Evolutionary conservation across 352 stramenopile species (phyloP).

Genomic region (Phytophthora boehmeriae): DNA sequence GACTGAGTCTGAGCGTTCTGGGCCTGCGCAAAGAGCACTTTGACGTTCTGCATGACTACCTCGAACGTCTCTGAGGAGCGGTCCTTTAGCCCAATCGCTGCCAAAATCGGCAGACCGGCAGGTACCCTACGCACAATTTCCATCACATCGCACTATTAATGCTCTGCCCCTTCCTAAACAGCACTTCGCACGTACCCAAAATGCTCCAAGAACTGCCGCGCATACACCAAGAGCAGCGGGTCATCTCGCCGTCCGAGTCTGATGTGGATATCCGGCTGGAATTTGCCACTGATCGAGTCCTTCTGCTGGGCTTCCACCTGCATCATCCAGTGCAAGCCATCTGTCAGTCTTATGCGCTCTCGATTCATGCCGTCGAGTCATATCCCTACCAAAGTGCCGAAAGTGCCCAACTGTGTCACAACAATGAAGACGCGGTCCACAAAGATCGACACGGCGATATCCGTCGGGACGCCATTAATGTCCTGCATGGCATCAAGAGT

Average conservation of each 20-base stretch:
- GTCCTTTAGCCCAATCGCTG: constrained; percentile 79
- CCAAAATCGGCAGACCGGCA: constrained; percentile 68
- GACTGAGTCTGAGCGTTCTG: constrained; percentile 19
- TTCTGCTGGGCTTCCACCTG: constrained; percentile 80
- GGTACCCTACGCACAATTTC: constrained; percentile 43
- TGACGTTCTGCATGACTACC: constrained; percentile 69
- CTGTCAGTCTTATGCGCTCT: neutral
- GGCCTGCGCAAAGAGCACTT: constrained; percentile 44
- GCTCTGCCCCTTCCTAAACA: too few species aligned
- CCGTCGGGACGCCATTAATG: constrained; percentile 75
- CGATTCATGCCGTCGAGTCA: neutral
- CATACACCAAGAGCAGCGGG: constrained; percentile 83
- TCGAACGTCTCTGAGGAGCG: constrained; percentile 78
- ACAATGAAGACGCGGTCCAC: constrained; percentile 82
- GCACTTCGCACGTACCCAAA: constrained; percentile 73
- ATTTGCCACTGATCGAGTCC: constrained; percentile 77
- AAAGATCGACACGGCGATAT: constrained; percentile 81
- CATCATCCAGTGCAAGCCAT: neutral
- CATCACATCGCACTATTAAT: neutral
- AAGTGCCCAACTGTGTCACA: constrained; percentile 82
- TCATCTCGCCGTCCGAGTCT: constrained; percentile 80
- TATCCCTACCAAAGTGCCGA: constrained; percentile 71
- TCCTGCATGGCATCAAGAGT: constrained; percentile 35
- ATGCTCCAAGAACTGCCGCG: constrained; percentile 82
- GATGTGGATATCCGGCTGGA: constrained; percentile 80